Base-by-base conservation (phyloP, 2,329 filamentous ascomycete genomes). In the Penicillium verrucosum region DNA sequence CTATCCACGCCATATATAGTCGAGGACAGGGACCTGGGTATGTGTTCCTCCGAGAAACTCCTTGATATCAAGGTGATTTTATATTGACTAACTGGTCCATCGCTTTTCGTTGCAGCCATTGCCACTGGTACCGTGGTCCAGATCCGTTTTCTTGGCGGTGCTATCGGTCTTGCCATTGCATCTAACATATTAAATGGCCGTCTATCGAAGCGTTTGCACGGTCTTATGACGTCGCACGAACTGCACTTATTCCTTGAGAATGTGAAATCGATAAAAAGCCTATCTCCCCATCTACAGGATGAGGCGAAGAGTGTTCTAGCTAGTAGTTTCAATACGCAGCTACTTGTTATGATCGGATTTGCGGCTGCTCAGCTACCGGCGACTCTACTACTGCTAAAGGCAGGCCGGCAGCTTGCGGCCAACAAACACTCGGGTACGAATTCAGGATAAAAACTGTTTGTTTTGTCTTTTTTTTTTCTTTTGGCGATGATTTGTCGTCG, bases 21-120 rank as follows among this genome's bases (percentile, higher is more conserved):
- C 2, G 66, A 68, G 27, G 61, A 65, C 38, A 59, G 65, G 56
- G 66, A 68, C 32, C 51, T 68, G 16, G 60, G 66, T 68, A 66
- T 36, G 59, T 60, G 10, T 32, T 34, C 5, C 1, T 42, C 40
- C 1, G 32, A 18, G 2, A 16, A 18, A 14, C 1, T 27, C 4
- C 14, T 9, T 27, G 29, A 38, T 23, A n/a, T n/a, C 18, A 10
- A 29, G 12, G 3, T 43, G 18, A 1, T 27, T 32, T 27, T 32
- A 16, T n/a, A 40, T 41, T 30, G 9, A 36, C 54, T 58, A 21
- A 60, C 51, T 45, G 30, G 48, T 29, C 21, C 12, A 4, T 47
- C 18, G 1, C 2, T 14, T 23, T 49, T 37, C n/a, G 12, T 32
- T 44, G 4, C 18, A 68, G 66, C 66, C 10, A 66, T 68, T 43